These are phyloP conservation scores for Clarireedia monteithiana DNA, from an alignment of 2,329 filamentous ascomycete genomes.

Conservation along the genomic window DNA sequence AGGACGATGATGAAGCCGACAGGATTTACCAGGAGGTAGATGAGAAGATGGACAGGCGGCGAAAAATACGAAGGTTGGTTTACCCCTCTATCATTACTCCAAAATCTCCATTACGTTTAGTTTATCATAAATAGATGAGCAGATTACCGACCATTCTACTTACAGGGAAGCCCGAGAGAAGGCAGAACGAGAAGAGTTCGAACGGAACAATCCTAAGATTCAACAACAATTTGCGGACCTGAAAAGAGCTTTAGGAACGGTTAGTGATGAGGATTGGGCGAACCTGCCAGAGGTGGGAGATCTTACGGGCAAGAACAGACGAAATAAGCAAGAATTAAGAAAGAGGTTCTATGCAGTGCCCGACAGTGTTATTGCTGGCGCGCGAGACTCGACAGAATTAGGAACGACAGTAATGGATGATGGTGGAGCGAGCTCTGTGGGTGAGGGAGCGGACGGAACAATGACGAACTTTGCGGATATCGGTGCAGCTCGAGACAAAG, in stretches of 20 bases:
- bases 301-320: slow-evolving; percentile 86
- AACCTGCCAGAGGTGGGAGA: slow-evolving; percentile 93
- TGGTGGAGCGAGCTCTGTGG: slow-evolving; percentile 43
- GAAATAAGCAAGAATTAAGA: slow-evolving; percentile 73
- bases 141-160: slow-evolving; percentile 68
- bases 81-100: slow-evolving; percentile 19
- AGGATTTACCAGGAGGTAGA: slow-evolving; percentile 93
- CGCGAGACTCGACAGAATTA: slow-evolving; percentile 71
- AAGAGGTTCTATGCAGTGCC: slow-evolving; percentile 93
- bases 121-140: slow-evolving; percentile 66
- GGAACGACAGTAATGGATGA: slow-evolving; percentile 86
- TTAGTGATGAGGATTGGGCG: slow-evolving; percentile 95
- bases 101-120: slow-evolving; percentile 39
- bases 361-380: slow-evolving; percentile 87
- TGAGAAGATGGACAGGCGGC: slow-evolving; percentile 88
- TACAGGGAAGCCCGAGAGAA: slow-evolving; percentile 88
- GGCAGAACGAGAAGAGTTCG: slow-evolving; percentile 88
- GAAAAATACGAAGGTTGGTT: slow-evolving; percentile 80
- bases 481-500: slow-evolving; percentile 90
- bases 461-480: slow-evolving; percentile 99
- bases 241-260: slow-evolving; percentile 79
- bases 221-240: slow-evolving; percentile 95
- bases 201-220: slow-evolving; percentile 96
- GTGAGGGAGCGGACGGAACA: slow-evolving; percentile 57
- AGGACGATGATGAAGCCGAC: slow-evolving; percentile 96